Conservation (phyloP, 2,329 filamentous ascomycete species). For the Verticillium nubilum region DNA sequence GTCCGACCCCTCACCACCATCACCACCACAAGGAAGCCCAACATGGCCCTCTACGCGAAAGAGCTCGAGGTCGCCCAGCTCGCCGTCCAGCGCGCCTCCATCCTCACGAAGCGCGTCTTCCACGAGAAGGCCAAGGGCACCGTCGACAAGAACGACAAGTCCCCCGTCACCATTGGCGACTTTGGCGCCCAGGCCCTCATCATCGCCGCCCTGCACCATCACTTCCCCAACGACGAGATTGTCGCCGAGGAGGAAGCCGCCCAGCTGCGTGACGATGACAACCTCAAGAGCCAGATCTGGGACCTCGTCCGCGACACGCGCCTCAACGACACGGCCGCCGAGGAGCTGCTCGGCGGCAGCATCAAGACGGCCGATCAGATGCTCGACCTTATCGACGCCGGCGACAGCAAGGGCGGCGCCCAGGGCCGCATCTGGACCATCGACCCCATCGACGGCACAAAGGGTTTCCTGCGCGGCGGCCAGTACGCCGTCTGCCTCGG, state of each 20-base stretch:
- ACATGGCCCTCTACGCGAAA: slow-evolving; percentile 53
- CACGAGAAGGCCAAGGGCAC: slow-evolving; percentile 91
- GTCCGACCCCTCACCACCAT: slow-evolving; percentile 13
- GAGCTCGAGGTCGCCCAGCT: slow-evolving; percentile 82
- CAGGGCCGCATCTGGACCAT: slow-evolving; percentile 88
- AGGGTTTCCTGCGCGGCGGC: slow-evolving; percentile 91
- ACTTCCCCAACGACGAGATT: slow-evolving; percentile 86
- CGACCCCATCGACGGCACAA: slow-evolving; percentile 96
- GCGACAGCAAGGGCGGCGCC: slow-evolving; percentile 64
- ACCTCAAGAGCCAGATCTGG: slow-evolving; percentile 70
- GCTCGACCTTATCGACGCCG: slow-evolving; percentile 62
- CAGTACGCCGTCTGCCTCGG: slow-evolving; percentile 96
- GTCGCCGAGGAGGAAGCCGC: slow-evolving; percentile 93
- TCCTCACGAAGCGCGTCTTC: slow-evolving; percentile 50
- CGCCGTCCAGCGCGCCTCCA: slow-evolving; percentile 72
- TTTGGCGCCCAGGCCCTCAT: slow-evolving; percentile 97
- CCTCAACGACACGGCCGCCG: slow-evolving; percentile 60
- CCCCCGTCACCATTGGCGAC: slow-evolving; percentile 95
- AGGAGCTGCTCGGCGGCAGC: slow-evolving; percentile 64
- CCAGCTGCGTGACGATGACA: slow-evolving; percentile 65
- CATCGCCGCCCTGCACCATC: slow-evolving; percentile 80
- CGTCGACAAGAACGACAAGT: slow-evolving; percentile 89
- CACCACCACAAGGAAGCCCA: slow-evolving; percentile 10
- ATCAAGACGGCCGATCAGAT: slow-evolving; percentile 61
- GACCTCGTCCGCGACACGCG: slow-evolving; percentile 68